Conservation (phyloP, 257 asterid genomes). For the Scutellaria barbata region DNA sequence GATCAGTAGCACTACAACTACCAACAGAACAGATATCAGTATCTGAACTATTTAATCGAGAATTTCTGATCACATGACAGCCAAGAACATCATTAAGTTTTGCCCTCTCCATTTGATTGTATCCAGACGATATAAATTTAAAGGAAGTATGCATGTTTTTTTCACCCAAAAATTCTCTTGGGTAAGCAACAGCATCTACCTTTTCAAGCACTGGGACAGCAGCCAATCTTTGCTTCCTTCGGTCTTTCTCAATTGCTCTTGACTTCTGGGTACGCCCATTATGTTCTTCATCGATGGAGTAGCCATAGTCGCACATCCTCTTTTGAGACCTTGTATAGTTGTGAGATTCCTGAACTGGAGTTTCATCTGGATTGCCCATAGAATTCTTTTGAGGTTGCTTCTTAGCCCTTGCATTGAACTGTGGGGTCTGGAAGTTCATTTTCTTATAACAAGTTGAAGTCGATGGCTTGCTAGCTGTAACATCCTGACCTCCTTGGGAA, state of each 20-base stretch:
- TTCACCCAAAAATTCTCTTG: slow-evolving; percentile 55
- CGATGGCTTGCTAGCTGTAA: slow-evolving; percentile 47
- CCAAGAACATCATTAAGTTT: slow-evolving; percentile 41
- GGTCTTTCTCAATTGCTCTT: slow-evolving; percentile 55
- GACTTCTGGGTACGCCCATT: slow-evolving; percentile 45
- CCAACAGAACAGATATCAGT: slow-evolving; percentile 77
- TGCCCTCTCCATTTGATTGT: slow-evolving; percentile 49
- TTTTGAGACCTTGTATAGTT: slow-evolving; percentile 45
- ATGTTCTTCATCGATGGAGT: slow-evolving; percentile 53
- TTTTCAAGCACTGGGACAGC: slow-evolving; percentile 48
- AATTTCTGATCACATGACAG: slow-evolving; percentile 40
- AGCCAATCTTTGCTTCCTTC: slow-evolving; percentile 42
- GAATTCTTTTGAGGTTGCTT: slow-evolving; percentile 37
- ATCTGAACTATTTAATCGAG: slow-evolving; percentile 50
- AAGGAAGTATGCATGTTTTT: slow-evolving; percentile 55
- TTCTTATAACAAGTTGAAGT: slow-evolving; percentile 45
- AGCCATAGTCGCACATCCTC: slow-evolving; percentile 54
- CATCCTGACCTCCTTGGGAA: slow-evolving; percentile 44
- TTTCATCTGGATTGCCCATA: slow-evolving; percentile 27
- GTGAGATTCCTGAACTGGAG: slow-evolving; percentile 27
- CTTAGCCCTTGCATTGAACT: slow-evolving; percentile 39
- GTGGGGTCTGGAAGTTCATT: slow-evolving; percentile 41
- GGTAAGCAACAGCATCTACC: slow-evolving; percentile 78
- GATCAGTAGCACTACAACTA: slow-evolving; percentile 72
- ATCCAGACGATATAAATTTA: slow-evolving; percentile 49